Evolutionary conservation across 345 rosid genomes (phyloP), one percentile per base, ranked within the genome.

Genomic region (Sapria himalayana): DNA sequence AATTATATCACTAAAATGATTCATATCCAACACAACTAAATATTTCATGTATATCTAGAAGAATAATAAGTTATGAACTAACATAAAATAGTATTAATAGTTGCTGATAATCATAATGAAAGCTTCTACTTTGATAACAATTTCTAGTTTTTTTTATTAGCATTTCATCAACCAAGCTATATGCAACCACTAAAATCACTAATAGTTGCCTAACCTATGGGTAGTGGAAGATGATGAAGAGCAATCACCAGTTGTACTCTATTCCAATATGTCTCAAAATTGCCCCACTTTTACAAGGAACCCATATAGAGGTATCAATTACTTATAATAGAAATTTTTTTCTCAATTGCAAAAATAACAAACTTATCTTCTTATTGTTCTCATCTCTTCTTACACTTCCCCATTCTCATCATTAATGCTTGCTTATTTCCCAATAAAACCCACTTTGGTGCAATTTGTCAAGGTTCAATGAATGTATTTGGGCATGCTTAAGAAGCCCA

Each of bases 211-310:
- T 35, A 54, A 17, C 73, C 86, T 12, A 71, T 65, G 12, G 60
- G 43, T 16, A 50, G 0, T 3, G 73, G 69, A 19, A 73, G 63
- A 41, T 73, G 73, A 49, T 68, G 86, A 5, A 76, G 89, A 6
- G 76, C 81, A 35, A 68, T 48, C 37, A 68, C 81, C 89, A 81
- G 73, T 51, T 65, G 78, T 9, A 73, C 73, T 41, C 81, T 75
- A 62, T 77, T 77, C 81, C 81, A 77, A 50, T 65, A 77, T 61
- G 81, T 65, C 65, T 77, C 81, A 33, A 68, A 48, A 70, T 64
- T 2, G 70, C 58, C 25, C 86, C 76, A 45, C 86, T 73, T 47
- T 65, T 64, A 21, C 81, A 75, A 8, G 81, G 73, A 25, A 77
- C 56, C 86, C 86, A 77, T 15, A 73, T 55, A 14, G 78, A 77